Base-by-base conservation (phyloP, 2,329 filamentous ascomycete species). In the Neocatenulostroma microsporum region DNA sequence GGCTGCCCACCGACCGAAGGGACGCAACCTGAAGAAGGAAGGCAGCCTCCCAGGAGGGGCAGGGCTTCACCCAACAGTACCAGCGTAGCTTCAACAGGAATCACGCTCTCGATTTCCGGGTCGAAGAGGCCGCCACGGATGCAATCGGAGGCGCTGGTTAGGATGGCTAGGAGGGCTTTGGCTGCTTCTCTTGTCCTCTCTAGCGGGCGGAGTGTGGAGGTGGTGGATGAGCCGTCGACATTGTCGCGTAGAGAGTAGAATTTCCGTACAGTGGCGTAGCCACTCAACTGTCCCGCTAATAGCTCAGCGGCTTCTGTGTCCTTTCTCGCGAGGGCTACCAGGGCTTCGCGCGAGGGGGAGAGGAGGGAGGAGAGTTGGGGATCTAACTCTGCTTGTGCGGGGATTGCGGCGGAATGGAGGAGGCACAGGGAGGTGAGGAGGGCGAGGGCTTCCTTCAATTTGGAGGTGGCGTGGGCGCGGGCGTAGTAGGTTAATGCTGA, bases 101-200 rank as follows among this genome's bases (percentile, higher is more conserved):
- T 82, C 5, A 94, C 85, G 1, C 84, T 80, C 53, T 88, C 83
- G 10, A 84, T 76, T 13, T 76, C 74, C 17, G 80, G 78, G 55
- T 96, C 88, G 57, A 87, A 94, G 2, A 95, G 69, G 1, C 89
- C 89, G 37, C 89, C 89, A 39, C 84, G 83, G 50, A 96, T 94
- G 56, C 85, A 89, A 59, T 94, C 87, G 39, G 84, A 82, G 2
- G 89, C 82, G 55, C 84, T 91, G 36, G 80, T 76, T 49, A 95
- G 83, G 40, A 94, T 81, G n/a, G 85, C 82, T 28, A 85, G 70
- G 33, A 96, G 68, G 2, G 85, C 81, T 28, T 75, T 70, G 0
- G 82, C 84, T 4, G 88, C 79, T 47, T 82, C 76, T 37, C 77
- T 75, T 47, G 79, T 82, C 14, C 80, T 69, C 10, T 74, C 69